Evolutionary conservation across 176 grass and related monocot genomes (phyloP).

Genomic region (Aegilops umbellulata): DNA sequence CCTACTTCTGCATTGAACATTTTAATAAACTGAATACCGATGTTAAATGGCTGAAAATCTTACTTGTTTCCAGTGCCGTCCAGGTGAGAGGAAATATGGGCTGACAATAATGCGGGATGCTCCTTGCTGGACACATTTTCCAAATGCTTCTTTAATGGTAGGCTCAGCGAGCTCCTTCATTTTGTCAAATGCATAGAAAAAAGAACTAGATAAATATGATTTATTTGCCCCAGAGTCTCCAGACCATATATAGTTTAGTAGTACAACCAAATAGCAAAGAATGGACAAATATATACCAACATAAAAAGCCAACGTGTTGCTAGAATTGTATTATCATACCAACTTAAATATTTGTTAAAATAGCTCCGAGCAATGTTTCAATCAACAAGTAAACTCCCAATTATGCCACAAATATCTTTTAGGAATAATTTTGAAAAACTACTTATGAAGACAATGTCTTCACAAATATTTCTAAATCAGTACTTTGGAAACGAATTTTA

Average conservation of each 20-base stretch:
- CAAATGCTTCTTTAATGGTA: constrained; percentile 79
- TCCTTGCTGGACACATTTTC: constrained; percentile 75
- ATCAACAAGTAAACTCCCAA: not conserved
- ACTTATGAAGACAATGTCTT: not conserved
- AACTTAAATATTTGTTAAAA: not conserved
- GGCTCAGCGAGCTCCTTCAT: constrained; percentile 83
- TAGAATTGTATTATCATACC: not conserved
- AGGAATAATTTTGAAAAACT: not conserved
- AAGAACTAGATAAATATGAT: too few species aligned
- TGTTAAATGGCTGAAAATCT: not conserved
- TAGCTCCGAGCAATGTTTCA: not conserved
- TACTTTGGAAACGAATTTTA: not conserved
- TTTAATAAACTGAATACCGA: not conserved
- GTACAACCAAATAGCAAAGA: not conserved
- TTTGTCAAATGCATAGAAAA: not conserved
- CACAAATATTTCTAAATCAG: constrained; percentile 4
- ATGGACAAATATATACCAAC: not conserved
- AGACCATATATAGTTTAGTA: not conserved
- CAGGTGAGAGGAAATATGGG: constrained; percentile 94
- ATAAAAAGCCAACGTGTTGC: not conserved
- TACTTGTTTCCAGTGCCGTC: constrained; percentile 89
- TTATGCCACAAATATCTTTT: not conserved
- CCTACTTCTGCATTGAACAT: not conserved
- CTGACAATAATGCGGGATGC: constrained; percentile 67
- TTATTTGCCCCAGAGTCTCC: too few species aligned